Conservation (phyloP, 2,329 filamentous ascomycete genomes). For the Colletotrichum chlorophyti region DNA sequence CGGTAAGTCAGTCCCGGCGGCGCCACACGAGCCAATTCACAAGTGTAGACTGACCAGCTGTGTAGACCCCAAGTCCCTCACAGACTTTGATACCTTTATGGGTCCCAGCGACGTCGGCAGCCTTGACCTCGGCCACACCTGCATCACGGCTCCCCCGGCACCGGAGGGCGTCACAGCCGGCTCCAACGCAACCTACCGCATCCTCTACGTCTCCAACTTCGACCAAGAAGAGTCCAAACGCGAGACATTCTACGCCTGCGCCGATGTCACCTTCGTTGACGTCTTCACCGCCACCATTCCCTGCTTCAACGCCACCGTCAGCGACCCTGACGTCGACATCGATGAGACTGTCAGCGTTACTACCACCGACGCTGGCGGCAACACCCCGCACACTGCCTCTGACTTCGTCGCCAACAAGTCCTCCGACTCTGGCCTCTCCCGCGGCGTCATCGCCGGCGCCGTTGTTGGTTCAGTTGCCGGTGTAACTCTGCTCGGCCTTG, state of each 20-base stretch:
- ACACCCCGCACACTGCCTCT: slow-evolving; percentile 31
- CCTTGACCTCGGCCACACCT: slow-evolving; percentile 53
- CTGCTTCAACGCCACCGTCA: slow-evolving; percentile 53
- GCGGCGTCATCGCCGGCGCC: slow-evolving; percentile 77
- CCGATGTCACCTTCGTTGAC: slow-evolving; percentile 53
- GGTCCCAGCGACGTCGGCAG: slow-evolving; percentile 42
- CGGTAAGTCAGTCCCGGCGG: slow-evolving; percentile 41
- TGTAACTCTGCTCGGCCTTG: slow-evolving; percentile 63
- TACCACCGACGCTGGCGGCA: slow-evolving; percentile 21
- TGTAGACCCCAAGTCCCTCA: slow-evolving; percentile 45
- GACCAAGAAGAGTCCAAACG: slow-evolving; percentile 44
- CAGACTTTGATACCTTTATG: slow-evolving; percentile 49
- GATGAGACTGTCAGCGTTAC: slow-evolving; percentile 29
- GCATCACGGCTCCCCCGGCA: slow-evolving; percentile 45
- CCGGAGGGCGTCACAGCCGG: slow-evolving; percentile 45
- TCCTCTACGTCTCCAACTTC: slow-evolving; percentile 54
- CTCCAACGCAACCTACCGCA: slow-evolving; percentile 54
- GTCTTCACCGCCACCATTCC: slow-evolving; percentile 42
- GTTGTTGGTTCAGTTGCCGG: slow-evolving; percentile 74
- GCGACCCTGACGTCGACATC: slow-evolving; percentile 33
- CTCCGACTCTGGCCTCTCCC: slow-evolving; percentile 55
- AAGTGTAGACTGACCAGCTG: neutral
- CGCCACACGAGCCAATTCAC: neutral
- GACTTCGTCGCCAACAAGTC: slow-evolving; percentile 34
- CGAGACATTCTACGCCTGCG: slow-evolving; percentile 56